Evolutionary conservation across 2,329 filamentous ascomycete genomes (phyloP), one percentile per base, ranked within the genome.

Genomic region (Curvularia sp.): DNA sequence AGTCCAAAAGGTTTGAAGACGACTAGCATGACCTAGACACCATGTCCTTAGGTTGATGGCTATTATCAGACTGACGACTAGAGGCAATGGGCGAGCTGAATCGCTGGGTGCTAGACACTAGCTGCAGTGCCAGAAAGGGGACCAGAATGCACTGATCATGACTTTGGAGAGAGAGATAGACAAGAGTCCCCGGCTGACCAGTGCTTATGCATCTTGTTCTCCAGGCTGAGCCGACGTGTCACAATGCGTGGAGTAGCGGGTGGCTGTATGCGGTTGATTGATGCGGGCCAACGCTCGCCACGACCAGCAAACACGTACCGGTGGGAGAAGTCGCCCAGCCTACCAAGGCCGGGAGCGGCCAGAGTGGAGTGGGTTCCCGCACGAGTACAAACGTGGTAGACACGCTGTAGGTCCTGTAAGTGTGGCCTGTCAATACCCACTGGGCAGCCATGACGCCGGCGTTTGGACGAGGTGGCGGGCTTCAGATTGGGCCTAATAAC

Each of bases 331-430:
- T n/a, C 41, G 18, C 43, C 46, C 23, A 52, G 19, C n/a, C n/a
- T 10, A 43, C 55, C 34, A 47, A 48, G 50, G 43, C 51, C 45
- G 43, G 50, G 49, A 54, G 55, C 51, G 55, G 38, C 38, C 55
- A 27, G 47, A 34, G 56, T 58, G 46, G 47, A 34, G 56, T 58
- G 46, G 51, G 56, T 47, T 59, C 56, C 56, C 56, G 56, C 56
- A 36, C 46, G 19, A 36, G 23, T 3, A 39, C 54, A 36, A 59
- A 59, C 56, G 56, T 59, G 56, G 56, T 52, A 50, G 38, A 55
- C 27, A 47, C 41, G 52, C 48, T 47, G 52, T 42, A 47, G 41
- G 47, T 27, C 21, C 21, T 42, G 39, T 25, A 27, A 25, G 39
- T 19, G 63, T 42, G 34, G 21, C 21, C 30, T 49, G 46, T 38